Evolutionary conservation across 306 rosid genomes (phyloP).

Genomic region (Cucurbita pepo): DNA sequence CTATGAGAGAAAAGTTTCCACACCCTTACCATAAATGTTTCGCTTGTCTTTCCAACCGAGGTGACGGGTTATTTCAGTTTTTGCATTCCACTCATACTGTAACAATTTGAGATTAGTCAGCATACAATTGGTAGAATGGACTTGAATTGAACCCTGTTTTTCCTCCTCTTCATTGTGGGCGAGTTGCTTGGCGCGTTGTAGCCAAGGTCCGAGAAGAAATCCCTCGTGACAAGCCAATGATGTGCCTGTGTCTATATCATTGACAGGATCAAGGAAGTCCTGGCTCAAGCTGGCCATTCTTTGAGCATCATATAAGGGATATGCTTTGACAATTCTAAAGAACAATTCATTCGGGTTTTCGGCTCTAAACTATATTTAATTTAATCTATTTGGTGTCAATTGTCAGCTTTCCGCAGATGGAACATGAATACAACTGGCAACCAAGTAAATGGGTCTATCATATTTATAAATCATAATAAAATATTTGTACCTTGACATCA

Average conservation of each 20-base stretch:
- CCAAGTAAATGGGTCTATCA: not conserved
- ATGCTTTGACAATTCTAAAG: conserved; percentile 46
- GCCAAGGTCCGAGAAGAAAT: conserved; percentile 83
- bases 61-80: conserved; percentile 87
- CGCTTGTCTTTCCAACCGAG: too few species aligned
- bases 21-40: too few species aligned
- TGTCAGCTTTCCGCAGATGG: not conserved
- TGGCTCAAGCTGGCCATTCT: conserved; percentile 26
- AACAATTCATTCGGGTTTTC: conserved; percentile 60
- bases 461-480: not conserved
- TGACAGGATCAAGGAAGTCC: conserved; percentile 49
- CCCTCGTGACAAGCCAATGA: conserved; percentile 78
- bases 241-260: conserved; percentile 55
- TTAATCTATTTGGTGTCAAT: not conserved
- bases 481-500: conserved; percentile 43
- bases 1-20: too few species aligned
- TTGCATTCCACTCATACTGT: conserved; percentile 90
- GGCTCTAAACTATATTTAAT: not conserved
- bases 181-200: conserved; percentile 67
- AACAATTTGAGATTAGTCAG: conserved; percentile 8
- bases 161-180: conserved; percentile 58
- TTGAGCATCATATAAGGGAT: conserved; percentile 23
- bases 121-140: not conserved
- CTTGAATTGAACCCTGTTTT: conserved; percentile 47
- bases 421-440: not conserved